Base-by-base conservation (phyloP, 2,329 filamentous ascomycete genomes). In the Fusarium sambucinum region DNA sequence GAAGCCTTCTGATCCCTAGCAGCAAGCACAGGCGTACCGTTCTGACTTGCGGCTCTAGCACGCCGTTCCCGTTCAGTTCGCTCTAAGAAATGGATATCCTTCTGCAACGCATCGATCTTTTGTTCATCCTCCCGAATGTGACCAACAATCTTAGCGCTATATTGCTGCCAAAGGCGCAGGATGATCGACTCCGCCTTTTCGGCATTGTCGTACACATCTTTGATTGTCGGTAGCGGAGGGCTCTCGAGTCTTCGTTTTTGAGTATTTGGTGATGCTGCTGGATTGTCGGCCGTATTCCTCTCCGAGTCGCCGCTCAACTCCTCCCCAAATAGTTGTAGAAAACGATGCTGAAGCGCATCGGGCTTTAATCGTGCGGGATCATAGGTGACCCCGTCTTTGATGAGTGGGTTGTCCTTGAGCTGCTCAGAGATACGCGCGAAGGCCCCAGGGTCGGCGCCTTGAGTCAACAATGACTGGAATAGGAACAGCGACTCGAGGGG, bases 401-500 rank as follows among this genome's bases (percentile, higher is more conserved):
- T 85, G 66, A 93, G 84, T 19, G 87, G 83, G 77, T 96, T 94
- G 75, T 85, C 89, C 79, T 87, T 90, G 67, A 98, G 87, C 62
- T 90, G 81, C 69, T 91, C 86, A 60, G 93, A 94, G 67, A 96
- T 92, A 71, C 85, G 85, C 74, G 82, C 81, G 81, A 96, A 96
- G 77, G 87, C 88, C 65, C 84, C 78, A 53, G 88, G 82, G 70
- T 89, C 86, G 69, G 89, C 83, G 76, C 91, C 91, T 79, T 92
- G 85, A 71, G 84, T 83, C 71, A 89, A 86, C 69, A 96, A 86
- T 64, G 90, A 90, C 80, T 95, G 92, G 82, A 96, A 95, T 75
- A 97, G 86, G 71, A 96, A 87, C 66, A 96, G 86, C 76, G 90
- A 92, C 86, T 97, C 94, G 83, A 96, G 91, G 73, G 90, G 88